Percentiles rank a stretch among this genome's conserved stretches.
These are phyloP conservation scores for Gautieria morchelliformis DNA, from an alignment of 768 basidiomycete genomes.

Conservation along the genomic window DNA sequence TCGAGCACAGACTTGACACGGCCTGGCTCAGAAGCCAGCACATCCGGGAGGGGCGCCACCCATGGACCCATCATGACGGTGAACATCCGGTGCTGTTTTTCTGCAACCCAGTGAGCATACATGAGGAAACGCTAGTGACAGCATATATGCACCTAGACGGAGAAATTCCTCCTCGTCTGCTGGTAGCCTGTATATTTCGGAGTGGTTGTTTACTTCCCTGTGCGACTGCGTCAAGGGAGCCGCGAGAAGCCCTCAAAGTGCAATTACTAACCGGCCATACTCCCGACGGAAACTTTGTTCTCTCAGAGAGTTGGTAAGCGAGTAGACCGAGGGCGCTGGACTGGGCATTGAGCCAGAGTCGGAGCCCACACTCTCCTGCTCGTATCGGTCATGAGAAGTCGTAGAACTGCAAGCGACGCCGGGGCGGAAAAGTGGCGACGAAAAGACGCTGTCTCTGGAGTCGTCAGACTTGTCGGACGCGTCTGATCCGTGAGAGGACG, in stretches of 20 bases:
- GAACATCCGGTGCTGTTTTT: slow-evolving; percentile 60
- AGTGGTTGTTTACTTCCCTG: slow-evolving; percentile 54
- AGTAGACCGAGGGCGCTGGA: slow-evolving; percentile 59
- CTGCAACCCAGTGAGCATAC: slow-evolving; percentile 26
- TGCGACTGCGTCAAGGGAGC: background rate
- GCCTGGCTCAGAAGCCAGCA: no score
- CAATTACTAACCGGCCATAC: slow-evolving; percentile 40
- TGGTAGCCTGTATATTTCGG: slow-evolving; percentile 68
- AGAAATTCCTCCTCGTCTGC: slow-evolving; percentile 72
- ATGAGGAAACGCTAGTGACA: background rate
- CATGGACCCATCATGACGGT: slow-evolving; percentile 59
- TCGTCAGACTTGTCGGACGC: background rate
- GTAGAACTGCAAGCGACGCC: slow-evolving; percentile 36
- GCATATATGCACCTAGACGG: slow-evolving; percentile 43
- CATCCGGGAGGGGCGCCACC: slow-evolving; percentile 42
- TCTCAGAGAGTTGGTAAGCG: slow-evolving; percentile 54
- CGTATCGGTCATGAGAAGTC: slow-evolving; percentile 40
- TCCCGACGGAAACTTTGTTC: slow-evolving; percentile 52
- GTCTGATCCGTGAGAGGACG: background rate
- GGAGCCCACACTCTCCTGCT: slow-evolving; percentile 36
- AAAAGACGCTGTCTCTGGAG: slow-evolving; percentile 19
- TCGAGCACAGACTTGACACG: no score
- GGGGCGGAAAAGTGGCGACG: slow-evolving; percentile 31
- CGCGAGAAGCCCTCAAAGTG: background rate
- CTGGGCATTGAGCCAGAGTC: slow-evolving; percentile 33